Evolutionary conservation across 768 basidiomycete species (phyloP).

Genomic region (Mrakia blollopis): DNA sequence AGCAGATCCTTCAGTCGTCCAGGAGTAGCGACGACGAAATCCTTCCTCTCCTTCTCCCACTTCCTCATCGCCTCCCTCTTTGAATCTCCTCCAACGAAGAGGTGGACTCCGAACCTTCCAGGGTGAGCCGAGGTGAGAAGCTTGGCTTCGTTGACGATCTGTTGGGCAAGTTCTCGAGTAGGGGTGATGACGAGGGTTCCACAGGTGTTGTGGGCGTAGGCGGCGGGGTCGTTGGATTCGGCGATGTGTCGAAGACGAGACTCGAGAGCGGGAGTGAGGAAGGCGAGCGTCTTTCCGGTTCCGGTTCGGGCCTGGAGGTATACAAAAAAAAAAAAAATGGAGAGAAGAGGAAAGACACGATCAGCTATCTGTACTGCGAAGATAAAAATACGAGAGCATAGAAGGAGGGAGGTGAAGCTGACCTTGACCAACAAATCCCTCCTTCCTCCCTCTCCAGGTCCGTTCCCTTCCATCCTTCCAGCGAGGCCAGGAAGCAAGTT

Average conservation of each 20-base stretch:
- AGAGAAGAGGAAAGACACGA: not conserved
- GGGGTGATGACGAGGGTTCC: constrained; percentile 81
- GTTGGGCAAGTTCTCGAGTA: constrained; percentile 81
- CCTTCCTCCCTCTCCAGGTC: constrained; percentile 32
- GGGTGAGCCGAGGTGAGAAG: constrained; percentile 58
- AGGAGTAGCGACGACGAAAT: constrained; percentile 86
- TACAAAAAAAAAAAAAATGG: not conserved
- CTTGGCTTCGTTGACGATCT: constrained; percentile 78
- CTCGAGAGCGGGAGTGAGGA: constrained; percentile 81
- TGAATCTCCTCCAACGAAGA: constrained; percentile 72
- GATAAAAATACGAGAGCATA: not conserved
- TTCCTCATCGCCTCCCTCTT: constrained; percentile 62
- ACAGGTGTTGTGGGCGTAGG: constrained; percentile 51
- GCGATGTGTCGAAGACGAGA: constrained; percentile 60
- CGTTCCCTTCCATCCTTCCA: constrained; percentile 36
- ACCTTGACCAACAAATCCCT: constrained; percentile 65
- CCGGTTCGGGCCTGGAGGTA: constrained; percentile 69
- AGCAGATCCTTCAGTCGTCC: constrained; percentile 75
- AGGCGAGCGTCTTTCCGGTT: constrained; percentile 82
- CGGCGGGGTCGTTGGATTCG: constrained; percentile 40
- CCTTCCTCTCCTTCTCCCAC: constrained; percentile 61
- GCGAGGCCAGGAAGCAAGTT: constrained; percentile 64
- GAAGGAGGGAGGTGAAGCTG: not conserved
- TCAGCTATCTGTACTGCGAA: not conserved
- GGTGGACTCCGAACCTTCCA: constrained; percentile 57